Evolutionary conservation across 306 rosid genomes (phyloP).

Genomic region (Castanea crenata): DNA sequence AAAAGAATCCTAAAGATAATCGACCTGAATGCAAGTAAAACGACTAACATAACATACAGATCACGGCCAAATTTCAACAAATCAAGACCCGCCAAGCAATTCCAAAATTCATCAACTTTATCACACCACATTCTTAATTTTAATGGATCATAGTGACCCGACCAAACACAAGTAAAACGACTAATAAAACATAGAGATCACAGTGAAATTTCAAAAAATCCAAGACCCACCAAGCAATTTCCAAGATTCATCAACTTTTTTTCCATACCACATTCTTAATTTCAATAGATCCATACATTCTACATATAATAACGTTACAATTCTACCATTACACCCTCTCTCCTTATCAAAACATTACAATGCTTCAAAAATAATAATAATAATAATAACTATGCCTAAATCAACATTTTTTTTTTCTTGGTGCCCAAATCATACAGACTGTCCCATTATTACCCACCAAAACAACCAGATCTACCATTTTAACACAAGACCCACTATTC

Average conservation of each 20-base stretch:
- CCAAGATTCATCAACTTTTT: not conserved
- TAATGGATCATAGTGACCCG: not conserved
- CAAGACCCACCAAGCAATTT: not conserved
- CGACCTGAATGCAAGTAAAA: not conserved
- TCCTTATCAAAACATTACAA: not conserved
- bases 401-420: too few species aligned
- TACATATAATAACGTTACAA: not conserved
- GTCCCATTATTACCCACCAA: not conserved
- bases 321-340: not conserved
- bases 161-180: not conserved
- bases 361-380: not conserved
- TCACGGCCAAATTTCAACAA: too few species aligned
- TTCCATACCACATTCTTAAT: not conserved
- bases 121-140: too few species aligned
- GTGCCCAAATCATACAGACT: too few species aligned
- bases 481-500: not conserved
- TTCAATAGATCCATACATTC: not conserved
- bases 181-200: not conserved
- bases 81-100: too few species aligned
- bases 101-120: too few species aligned
- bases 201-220: not conserved
- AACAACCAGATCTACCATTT: slow-evolving; percentile 1
- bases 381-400: too few species aligned
- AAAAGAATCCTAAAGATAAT: not conserved
- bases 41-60: too few species aligned